Evolutionary conservation across 1,284 basidiomycete species (phyloP), one percentile per base, ranked within the genome.

Genomic region (Ustilago nuda): DNA sequence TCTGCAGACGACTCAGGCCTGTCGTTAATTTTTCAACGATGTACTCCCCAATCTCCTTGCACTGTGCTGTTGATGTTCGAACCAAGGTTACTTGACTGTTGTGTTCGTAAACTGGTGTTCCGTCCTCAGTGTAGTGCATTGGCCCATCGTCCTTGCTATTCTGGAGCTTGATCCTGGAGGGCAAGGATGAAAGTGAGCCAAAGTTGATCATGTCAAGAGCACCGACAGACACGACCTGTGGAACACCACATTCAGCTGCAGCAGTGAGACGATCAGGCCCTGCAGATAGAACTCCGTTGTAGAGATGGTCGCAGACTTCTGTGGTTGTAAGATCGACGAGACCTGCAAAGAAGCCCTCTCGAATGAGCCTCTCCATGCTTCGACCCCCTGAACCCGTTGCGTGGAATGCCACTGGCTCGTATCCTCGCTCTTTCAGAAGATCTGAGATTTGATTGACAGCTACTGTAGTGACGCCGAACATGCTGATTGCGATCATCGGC

Each of bases 191-290:
- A 11, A 69, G 13, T 7, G 62, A 56, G 19, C 74, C 74, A 41
- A 72, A 76, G n/a, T 76, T 76, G 66, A 76, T 72, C 70, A 76
- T 76, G 33, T 76, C 74, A 7, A 76, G 59, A 7, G 69, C 74
- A 6, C 74, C 74, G 11, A 72, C 62, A 7, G 69, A 72, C 1
- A 76, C 74, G 27, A 76, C 43, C 43, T 68, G 70, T 1, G 74
- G 69, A 0, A 76, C 48, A 7, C 39, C 62, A 12, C 30, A 5
- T 30, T 61, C 57, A 3, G 74, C 59, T 17, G 69, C 69, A 9
- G 74, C 70, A n/a, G 65, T 68, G 3, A 76, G 59, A 9, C 74
- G 65, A 5, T 72, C 66, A 2, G 65, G 48, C 9, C 74, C 74
- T 2, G 70, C 74, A 1, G 74, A 69, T 7, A 76, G 66, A 12